Evolutionary conservation across 2,329 filamentous ascomycete genomes (phyloP).

Genomic region (Epichloe aotearoae): DNA sequence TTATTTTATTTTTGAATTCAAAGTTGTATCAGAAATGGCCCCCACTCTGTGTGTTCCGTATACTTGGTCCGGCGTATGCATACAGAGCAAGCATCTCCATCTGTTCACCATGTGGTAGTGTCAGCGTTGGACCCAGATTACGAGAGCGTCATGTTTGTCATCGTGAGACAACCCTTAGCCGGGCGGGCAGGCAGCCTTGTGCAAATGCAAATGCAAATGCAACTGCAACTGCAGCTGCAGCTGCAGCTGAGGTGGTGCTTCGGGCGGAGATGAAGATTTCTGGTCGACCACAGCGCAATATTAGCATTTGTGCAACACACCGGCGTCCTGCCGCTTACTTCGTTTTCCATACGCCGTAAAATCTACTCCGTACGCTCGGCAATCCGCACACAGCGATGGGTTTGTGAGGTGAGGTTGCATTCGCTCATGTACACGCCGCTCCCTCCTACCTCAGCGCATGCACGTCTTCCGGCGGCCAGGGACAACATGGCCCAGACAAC

Average conservation of each 20-base stretch:
- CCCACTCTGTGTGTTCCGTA: neutral
- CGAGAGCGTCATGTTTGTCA: neutral
- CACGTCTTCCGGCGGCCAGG: slow-evolving; percentile 11
- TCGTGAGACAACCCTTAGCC: neutral
- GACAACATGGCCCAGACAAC: slow-evolving; percentile 5
- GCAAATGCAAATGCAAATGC: too few species aligned
- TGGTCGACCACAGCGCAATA: neutral
- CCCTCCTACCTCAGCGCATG: slow-evolving; percentile 1
- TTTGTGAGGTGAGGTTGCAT: neutral
- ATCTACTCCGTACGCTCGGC: too few species aligned
- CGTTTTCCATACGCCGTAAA: too few species aligned
- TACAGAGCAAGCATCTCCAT: neutral
- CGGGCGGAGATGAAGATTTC: neutral
- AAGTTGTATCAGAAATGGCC: too few species aligned
- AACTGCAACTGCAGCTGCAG: too few species aligned
- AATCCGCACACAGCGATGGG: neutral
- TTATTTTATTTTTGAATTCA: too few species aligned
- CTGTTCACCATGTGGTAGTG: neutral
- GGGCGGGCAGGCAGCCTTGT: neutral
- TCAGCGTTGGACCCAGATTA: neutral
- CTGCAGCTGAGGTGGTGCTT: neutral
- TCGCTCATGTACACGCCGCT: neutral
- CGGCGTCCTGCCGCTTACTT: neutral
- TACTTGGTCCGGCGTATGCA: neutral
- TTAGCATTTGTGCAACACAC: neutral